Evolutionary conservation across 345 rosid species (phyloP).

Genomic region (Schrenkiella parvula): DNA sequence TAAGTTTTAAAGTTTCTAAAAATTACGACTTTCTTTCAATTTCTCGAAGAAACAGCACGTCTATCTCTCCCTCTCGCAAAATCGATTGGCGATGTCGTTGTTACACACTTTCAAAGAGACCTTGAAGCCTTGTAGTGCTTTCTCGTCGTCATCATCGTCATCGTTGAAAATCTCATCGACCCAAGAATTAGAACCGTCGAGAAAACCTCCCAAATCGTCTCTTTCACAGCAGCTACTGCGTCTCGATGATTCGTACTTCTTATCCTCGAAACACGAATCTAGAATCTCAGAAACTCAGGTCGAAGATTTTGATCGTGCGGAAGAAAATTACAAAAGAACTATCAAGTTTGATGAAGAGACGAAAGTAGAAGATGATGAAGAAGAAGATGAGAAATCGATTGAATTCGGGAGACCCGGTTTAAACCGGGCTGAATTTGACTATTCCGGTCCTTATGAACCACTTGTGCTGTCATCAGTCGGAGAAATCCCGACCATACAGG

Average conservation of each 20-base stretch:
- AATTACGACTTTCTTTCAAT: background rate
- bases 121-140: constrained; percentile 57
- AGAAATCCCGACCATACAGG: constrained; percentile 63
- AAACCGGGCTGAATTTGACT: constrained; percentile 58
- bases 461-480: constrained; percentile 55
- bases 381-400: constrained; percentile 22
- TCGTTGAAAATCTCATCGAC: constrained; percentile 31
- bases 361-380: constrained; percentile 34
- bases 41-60: background rate
- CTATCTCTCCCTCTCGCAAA: background rate
- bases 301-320: background rate
- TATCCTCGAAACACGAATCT: constrained; percentile 34
- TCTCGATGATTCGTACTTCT: constrained; percentile 49
- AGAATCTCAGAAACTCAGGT: constrained; percentile 13
- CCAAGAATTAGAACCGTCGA: constrained; percentile 40
- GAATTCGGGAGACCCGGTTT: constrained; percentile 57
- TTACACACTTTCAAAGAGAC: constrained; percentile 59
- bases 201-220: constrained; percentile 89
- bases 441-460: constrained; percentile 77
- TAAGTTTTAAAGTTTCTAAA: background rate
- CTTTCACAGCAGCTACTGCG: constrained; percentile 73
- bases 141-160: constrained; percentile 25
- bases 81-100: constrained; percentile 41
- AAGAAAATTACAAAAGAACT: constrained; percentile 26
- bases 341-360: constrained; percentile 26